Evolutionary conservation across 2,329 filamentous ascomycete species (phyloP).

Genomic region (Colletotrichum incanum): DNA sequence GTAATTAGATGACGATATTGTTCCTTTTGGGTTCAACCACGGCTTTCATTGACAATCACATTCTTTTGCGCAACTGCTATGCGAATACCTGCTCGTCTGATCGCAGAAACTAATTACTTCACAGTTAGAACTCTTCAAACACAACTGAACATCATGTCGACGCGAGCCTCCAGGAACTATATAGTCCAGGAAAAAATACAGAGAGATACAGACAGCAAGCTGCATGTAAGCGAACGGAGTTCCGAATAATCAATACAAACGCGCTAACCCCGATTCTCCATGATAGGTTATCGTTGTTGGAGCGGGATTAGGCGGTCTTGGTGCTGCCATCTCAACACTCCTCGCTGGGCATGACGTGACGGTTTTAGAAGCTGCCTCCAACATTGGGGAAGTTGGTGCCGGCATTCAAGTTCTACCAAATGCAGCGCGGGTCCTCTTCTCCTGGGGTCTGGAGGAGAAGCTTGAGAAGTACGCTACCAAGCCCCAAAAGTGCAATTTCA

Average conservation of each 20-base stretch:
- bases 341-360: conserved; percentile 41
- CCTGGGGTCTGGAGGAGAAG: conserved; percentile 44
- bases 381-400: conserved; percentile 44
- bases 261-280: not conserved
- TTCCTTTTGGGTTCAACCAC: not conserved
- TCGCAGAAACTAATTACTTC: no score
- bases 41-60: not conserved
- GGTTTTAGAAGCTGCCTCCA: conserved; percentile 37
- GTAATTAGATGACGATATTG: not conserved
- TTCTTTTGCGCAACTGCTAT: not conserved
- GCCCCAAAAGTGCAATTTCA: conserved; percentile 37
- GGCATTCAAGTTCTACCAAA: conserved; percentile 45
- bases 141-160: conserved; percentile 9
- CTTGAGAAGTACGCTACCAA: conserved; percentile 43
- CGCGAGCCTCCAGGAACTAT: not conserved
- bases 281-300: conserved; percentile 41
- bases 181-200: conserved; percentile 25
- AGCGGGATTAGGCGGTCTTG: conserved; percentile 42
- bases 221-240: conserved; percentile 18
- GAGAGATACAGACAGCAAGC: conserved; percentile 13
- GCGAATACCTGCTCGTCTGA: not conserved
- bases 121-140: not conserved
- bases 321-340: conserved; percentile 35
- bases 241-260: no score
- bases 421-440: conserved; percentile 36